Evolutionary conservation across 2,329 filamentous ascomycete genomes (phyloP).

Genomic region (Leptographium wingfieldii): DNA sequence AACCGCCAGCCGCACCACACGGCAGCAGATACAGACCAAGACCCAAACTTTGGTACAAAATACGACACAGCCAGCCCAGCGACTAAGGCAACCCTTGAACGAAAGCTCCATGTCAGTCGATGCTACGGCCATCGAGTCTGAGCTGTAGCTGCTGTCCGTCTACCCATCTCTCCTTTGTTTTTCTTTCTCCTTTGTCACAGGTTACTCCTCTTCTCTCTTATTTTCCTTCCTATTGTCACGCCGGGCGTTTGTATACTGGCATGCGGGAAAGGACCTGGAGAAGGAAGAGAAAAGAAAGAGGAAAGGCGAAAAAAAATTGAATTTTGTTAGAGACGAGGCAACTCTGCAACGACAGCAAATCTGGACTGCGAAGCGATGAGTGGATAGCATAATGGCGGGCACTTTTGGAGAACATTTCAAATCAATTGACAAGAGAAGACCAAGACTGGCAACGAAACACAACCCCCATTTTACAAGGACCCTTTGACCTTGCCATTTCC

Average conservation of each 20-base stretch:
- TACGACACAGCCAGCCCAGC: conserved; percentile 9
- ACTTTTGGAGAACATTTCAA: background rate
- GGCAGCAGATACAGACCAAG: conserved; percentile 14
- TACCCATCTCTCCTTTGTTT: background rate
- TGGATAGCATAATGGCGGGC: background rate
- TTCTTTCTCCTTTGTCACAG: background rate
- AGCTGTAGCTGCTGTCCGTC: conserved; percentile 24
- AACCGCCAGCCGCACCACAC: conserved; percentile 28
- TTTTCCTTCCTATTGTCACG: background rate
- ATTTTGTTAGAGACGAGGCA: background rate
- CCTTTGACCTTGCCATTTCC: background rate
- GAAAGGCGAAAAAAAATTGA: background rate
- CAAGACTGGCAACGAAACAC: background rate
- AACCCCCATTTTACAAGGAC: background rate
- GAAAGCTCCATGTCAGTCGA: conserved; percentile 46
- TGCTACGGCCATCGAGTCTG: conserved; percentile 43
- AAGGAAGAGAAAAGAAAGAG: background rate
- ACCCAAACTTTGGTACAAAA: background rate
- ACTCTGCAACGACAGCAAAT: background rate
- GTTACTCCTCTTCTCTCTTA: background rate
- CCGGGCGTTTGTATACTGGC: background rate
- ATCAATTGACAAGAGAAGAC: background rate
- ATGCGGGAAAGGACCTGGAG: background rate
- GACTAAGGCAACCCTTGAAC: conserved; percentile 37
- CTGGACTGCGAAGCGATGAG: background rate